Conservation (phyloP, 345 rosid genomes). For the Linum tenue region DNA sequence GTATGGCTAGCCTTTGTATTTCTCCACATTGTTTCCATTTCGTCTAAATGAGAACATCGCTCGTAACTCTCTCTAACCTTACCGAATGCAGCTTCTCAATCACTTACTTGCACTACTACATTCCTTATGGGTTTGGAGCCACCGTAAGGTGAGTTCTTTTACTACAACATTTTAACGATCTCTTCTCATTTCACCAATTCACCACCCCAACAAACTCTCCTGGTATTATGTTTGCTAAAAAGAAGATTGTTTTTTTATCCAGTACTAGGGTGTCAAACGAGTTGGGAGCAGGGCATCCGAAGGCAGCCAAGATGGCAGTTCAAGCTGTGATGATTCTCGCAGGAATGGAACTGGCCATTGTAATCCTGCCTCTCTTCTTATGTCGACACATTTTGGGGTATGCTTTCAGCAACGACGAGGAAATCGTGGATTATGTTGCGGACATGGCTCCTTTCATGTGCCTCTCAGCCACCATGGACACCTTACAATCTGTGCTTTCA, state of each 20-base stretch:
- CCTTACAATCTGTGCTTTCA: neutral
- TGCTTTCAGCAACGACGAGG: conserved; percentile 1
- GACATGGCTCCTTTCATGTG: conserved; percentile 7
- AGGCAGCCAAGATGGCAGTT: conserved; percentile 2
- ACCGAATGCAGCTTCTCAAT: conserved; percentile 32
- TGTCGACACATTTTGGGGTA: neutral
- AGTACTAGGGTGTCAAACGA: conserved; percentile 2
- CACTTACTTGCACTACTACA: conserved; percentile 25
- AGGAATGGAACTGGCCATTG: neutral
- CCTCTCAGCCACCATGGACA: conserved; percentile 1
- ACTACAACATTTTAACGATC: neutral
- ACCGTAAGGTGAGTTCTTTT: conserved; percentile 38
- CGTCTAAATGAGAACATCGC: neutral
- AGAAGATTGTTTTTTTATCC: neutral
- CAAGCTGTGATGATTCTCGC: neutral
- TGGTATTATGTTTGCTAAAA: neutral
- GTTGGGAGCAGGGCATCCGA: neutral
- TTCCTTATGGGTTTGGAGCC: conserved; percentile 42
- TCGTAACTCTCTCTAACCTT: conserved; percentile 1
- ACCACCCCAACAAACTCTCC: neutral
- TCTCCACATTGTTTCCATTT: neutral
- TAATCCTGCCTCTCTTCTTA: neutral
- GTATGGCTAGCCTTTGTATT: conserved; percentile 13
- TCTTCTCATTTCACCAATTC: neutral
- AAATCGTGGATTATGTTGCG: neutral